Percentiles rank a stretch among this genome's conserved stretches.
Evolutionary conservation across 495 filamentous ascomycete species (phyloP).

Genomic region (Aspergillus avenaceus): DNA sequence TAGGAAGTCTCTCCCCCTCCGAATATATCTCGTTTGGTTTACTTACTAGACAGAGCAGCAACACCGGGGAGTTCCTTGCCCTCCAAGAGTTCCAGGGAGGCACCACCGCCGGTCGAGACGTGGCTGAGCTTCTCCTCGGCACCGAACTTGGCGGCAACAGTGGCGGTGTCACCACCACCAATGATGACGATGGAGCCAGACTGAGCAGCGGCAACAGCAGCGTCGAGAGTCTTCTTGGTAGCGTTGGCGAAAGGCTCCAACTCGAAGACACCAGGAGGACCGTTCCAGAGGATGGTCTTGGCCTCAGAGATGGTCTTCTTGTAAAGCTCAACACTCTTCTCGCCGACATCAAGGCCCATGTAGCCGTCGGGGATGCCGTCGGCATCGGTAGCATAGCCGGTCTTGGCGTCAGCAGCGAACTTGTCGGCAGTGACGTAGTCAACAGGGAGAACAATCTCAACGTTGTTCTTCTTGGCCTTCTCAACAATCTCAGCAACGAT

Average conservation of each 20-base stretch:
- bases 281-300: slow-evolving; percentile 99
- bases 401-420: slow-evolving; percentile 80
- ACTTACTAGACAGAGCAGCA: slow-evolving; percentile 88
- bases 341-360: slow-evolving; percentile 94
- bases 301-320: slow-evolving; percentile 77
- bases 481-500: slow-evolving; percentile 81
- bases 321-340: slow-evolving; percentile 80
- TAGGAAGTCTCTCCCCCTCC: neutral
- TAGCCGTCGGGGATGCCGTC: slow-evolving; percentile 92
- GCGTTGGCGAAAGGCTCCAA: slow-evolving; percentile 88
- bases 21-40: slow-evolving; percentile 17
- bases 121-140: slow-evolving; percentile 96
- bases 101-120: slow-evolving; percentile 95
- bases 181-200: slow-evolving; percentile 93
- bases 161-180: slow-evolving; percentile 96
- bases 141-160: slow-evolving; percentile 94
- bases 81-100: slow-evolving; percentile 92
- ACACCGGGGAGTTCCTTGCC: slow-evolving; percentile 97
- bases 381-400: slow-evolving; percentile 77
- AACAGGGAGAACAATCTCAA: slow-evolving; percentile 88
- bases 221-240: slow-evolving; percentile 86
- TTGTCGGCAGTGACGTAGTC: slow-evolving; percentile 97
- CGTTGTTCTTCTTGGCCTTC: slow-evolving; percentile 94
- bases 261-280: slow-evolving; percentile 94
- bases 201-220: slow-evolving; percentile 72